Conservation (phyloP, 2,329 filamentous ascomycete genomes). For the Fusarium newnesense region DNA sequence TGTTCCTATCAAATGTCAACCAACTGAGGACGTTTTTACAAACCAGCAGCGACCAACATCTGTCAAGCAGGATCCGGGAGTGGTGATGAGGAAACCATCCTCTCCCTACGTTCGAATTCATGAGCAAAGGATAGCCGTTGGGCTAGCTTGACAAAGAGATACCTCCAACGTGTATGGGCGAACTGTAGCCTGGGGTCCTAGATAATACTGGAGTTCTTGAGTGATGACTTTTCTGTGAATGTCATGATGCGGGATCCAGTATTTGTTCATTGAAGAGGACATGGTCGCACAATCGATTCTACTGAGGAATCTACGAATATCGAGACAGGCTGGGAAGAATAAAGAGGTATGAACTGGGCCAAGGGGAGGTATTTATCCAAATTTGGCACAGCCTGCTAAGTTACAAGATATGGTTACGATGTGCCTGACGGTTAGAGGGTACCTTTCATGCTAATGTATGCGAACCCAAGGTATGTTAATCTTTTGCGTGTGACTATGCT, state of each 20-base stretch:
- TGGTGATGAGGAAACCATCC: conserved; percentile 69
- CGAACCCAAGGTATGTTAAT: conserved; percentile 41
- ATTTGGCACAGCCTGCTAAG: conserved; percentile 22
- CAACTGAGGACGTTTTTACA: conserved; percentile 2
- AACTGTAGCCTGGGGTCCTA: conserved; percentile 68
- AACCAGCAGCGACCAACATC: conserved; percentile 59
- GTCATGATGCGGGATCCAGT: conserved; percentile 69
- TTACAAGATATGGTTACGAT: conserved; percentile 33
- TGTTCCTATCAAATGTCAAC: conserved; percentile 60
- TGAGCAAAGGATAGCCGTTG: conserved; percentile 34
- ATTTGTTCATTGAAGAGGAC: conserved; percentile 61
- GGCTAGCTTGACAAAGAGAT: conserved; percentile 43
- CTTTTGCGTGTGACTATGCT: conserved; percentile 40
- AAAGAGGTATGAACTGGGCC: conserved; percentile 21
- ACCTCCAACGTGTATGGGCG: conserved; percentile 67
- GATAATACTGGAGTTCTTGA: conserved; percentile 66
- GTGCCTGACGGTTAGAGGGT: conserved; percentile 37
- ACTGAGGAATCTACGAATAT: conserved; percentile 13
- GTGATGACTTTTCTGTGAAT: conserved; percentile 71
- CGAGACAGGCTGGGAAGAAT: conserved; percentile 24
- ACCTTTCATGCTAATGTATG: conserved; percentile 40
- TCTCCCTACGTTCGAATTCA: conserved; percentile 58
- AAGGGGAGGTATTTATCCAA: conserved; percentile 43
- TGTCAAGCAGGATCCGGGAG: conserved; percentile 66
- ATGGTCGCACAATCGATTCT: conserved; percentile 33